phyloP scores from a whole-genome alignment of 495 filamentous ascomycete genomes.

The Neurospora sublineolata region DNA sequence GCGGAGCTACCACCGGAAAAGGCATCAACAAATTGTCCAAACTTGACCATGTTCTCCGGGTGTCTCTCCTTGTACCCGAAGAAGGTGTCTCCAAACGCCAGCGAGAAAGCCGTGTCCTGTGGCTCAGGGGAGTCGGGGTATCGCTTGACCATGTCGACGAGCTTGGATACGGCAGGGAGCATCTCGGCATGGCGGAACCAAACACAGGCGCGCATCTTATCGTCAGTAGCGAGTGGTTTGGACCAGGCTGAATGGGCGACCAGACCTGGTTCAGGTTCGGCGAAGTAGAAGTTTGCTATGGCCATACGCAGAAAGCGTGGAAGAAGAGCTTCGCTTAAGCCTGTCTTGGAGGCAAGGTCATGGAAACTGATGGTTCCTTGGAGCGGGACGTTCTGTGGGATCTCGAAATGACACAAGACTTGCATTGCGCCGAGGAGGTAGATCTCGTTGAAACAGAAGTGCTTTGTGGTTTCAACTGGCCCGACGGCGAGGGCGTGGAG shows the following conservation, averaged over 20 bases:
- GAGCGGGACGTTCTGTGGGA: conserved; percentile 23
- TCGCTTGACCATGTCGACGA: conserved; percentile 57
- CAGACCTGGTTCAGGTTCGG: conserved; percentile 16
- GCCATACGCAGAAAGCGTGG: conserved; percentile 25
- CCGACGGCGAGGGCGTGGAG: conserved; percentile 10
- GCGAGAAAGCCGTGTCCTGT: conserved; percentile 18
- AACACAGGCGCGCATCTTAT: conserved; percentile 11
- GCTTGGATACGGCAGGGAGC: conserved; percentile 65
- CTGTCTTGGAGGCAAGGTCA: conserved; percentile 14
- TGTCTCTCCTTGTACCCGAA: conserved; percentile 12
- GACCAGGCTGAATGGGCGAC: conserved; percentile 27
- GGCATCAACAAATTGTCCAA: conserved; percentile 6
- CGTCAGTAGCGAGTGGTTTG: conserved; percentile 8
- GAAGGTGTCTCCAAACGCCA: conserved; percentile 20
- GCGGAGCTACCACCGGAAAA: conserved; percentile 3
- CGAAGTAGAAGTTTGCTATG: conserved; percentile 24
- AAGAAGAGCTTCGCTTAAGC: conserved; percentile 15
- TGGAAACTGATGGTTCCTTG: conserved; percentile 12
- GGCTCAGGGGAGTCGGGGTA: conserved; percentile 15
- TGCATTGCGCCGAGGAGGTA: conserved; percentile 9
- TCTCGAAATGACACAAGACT: conserved; percentile 15
- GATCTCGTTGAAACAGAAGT: conserved; percentile 6
- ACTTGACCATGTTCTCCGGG: conserved; percentile 8
- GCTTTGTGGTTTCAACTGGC: conserved; percentile 5
- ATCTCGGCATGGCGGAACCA: conserved; percentile 35